A percentile compares a stretch with the other conserved stretches of the same genome.
Evolutionary conservation across 2,329 filamentous ascomycete genomes (phyloP).

Genomic region (Claviceps humidiphila): DNA sequence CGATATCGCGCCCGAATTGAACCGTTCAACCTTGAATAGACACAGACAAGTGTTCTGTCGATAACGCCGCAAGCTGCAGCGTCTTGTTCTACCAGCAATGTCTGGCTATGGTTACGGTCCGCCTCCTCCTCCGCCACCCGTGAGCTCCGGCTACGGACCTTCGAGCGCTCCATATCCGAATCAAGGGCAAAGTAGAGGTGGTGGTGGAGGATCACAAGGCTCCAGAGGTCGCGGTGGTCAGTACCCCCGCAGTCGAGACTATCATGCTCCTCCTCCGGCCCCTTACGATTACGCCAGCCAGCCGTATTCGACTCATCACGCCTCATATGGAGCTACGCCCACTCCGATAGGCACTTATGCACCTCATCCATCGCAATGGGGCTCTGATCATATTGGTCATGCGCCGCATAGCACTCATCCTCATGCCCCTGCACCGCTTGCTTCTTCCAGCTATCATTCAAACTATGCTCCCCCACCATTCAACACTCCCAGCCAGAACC

Average conservation of each 20-base stretch:
- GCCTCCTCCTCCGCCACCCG: conserved; percentile 34
- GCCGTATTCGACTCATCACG: conserved; percentile 19
- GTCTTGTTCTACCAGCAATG: conserved; percentile 19
- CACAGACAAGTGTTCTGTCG: conserved; percentile 11
- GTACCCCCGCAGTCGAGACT: conserved; percentile 25
- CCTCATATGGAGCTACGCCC: conserved; percentile 21
- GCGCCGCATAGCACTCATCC: conserved; percentile 26
- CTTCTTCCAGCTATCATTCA: conserved; percentile 43
- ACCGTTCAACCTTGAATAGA: not conserved
- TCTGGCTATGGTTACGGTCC: conserved; percentile 37
- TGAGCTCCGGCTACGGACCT: conserved; percentile 25
- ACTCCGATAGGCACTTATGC: conserved; percentile 24
- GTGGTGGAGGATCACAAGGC: conserved; percentile 22
- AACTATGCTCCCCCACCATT: conserved; percentile 46
- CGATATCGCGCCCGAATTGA: not conserved
- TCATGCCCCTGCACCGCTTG: conserved; percentile 34
- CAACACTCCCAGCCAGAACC: conserved; percentile 22
- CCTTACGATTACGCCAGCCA: conserved; percentile 32
- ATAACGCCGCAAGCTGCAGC: conserved; percentile 5
- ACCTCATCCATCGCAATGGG: conserved; percentile 28
- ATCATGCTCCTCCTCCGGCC: conserved; percentile 23
- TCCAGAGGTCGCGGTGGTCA: conserved; percentile 28
- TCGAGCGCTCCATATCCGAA: conserved; percentile 25
- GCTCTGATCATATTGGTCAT: conserved; percentile 23
- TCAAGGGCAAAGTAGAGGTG: conserved; percentile 25